Evolutionary conservation across 495 filamentous ascomycete species (phyloP), one percentile per base, ranked within the genome.

Genomic region (Daldinia loculata): DNA sequence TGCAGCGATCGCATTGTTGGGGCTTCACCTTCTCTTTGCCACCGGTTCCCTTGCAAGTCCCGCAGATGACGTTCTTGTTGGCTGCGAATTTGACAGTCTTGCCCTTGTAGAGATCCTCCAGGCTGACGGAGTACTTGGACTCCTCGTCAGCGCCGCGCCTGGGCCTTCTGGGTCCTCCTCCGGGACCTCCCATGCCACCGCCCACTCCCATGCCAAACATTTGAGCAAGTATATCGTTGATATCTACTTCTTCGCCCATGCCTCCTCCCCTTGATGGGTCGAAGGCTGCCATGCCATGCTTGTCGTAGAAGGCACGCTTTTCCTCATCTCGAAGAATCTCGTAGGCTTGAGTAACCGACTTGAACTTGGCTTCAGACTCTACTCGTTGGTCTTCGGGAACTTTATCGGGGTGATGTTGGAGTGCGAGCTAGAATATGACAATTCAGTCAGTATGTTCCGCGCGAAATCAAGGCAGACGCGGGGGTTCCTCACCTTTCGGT

Each of bases 311-410:
- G 24, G 92, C 86, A 68, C 95, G 90, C 77, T 96, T 98, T 30
- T 98, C 89, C 58, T 98, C 96, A 85, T 99, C 94, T 80, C 90
- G 90, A 52, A 99, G 92, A 76, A 98, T 97, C 77, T 99, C 95
- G 83, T 98, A 99, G 66, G 95, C 95, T 83, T 95, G 90, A 56
- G 91, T 93, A 48, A 97, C 89, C 53, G 87, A 81, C 81, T 98
- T 98, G 87, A 99, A 99, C 67, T 89, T 92, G 73, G 90, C 84
- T 74, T 97, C 95, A 36, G 95, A 93, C 58, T 88, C 89, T 67
- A 86, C 91, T 59, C 95, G 91, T 72, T 95, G 89, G 27, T 89
- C 87, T 81, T 96, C 92, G 70, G 94, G 85, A 57, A 98, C 95
- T 84, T 99, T 99, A 82, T 99, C 95, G 36, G 95, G 95, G 76